Evolutionary conservation across 2,329 filamentous ascomycete species (phyloP).

Genomic region (Aspergillus calidoustus): DNA sequence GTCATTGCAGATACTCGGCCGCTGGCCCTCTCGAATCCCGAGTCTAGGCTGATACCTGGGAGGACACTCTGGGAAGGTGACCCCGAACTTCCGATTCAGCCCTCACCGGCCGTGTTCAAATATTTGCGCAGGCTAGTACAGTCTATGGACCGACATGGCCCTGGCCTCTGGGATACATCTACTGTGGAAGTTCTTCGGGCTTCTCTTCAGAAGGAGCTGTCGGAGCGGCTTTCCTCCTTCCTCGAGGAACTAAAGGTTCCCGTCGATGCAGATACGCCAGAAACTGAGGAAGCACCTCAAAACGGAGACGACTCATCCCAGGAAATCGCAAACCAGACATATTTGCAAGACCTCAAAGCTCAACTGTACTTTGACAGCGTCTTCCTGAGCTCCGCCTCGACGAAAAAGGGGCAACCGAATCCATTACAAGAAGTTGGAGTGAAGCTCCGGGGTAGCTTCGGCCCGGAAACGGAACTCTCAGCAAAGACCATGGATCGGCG

Average conservation of each 20-base stretch:
- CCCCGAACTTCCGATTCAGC: slow-evolving; percentile 75
- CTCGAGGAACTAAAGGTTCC: slow-evolving; percentile 29
- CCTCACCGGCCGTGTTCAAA: slow-evolving; percentile 73
- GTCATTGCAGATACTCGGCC: slow-evolving; percentile 53
- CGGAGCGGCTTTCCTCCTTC: slow-evolving; percentile 24
- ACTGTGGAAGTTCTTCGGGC: slow-evolving; percentile 68
- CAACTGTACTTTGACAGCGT: slow-evolving; percentile 45
- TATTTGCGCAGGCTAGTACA: slow-evolving; percentile 69
- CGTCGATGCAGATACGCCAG: background rate
- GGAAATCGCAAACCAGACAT: slow-evolving; percentile 5
- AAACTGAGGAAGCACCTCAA: slow-evolving; percentile 12
- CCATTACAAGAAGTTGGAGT: slow-evolving; percentile 54
- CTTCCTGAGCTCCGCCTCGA: slow-evolving; percentile 38
- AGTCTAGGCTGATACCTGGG: slow-evolving; percentile 60
- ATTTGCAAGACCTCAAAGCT: slow-evolving; percentile 38
- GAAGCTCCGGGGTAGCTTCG: slow-evolving; percentile 52
- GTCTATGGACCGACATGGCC: slow-evolving; percentile 71
- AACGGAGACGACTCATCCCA: slow-evolving; percentile 9
- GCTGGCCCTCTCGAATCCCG: slow-evolving; percentile 49
- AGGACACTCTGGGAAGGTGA: slow-evolving; percentile 79
- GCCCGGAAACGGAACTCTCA: slow-evolving; percentile 50
- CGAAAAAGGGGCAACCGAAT: slow-evolving; percentile 18
- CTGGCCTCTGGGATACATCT: slow-evolving; percentile 78
- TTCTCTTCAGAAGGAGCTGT: slow-evolving; percentile 58
- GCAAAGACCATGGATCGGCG: slow-evolving; percentile 63